Evolutionary conservation across 2,329 filamentous ascomycete species (phyloP).

Genomic region (Paraphaeosphaeria sporulosa): DNA sequence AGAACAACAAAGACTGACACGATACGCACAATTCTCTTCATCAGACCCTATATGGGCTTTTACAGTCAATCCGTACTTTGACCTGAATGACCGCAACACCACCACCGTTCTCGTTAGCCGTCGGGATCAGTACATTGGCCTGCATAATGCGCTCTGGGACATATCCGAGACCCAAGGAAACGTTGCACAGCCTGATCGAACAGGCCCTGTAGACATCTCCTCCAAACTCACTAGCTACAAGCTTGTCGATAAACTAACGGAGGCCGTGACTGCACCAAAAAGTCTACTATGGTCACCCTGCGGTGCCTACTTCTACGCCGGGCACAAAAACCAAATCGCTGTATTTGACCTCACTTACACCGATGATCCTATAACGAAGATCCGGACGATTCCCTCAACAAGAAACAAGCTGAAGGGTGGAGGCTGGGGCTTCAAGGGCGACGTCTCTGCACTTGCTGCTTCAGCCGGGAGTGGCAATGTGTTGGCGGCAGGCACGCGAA

Average conservation of each 20-base stretch:
- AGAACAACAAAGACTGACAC: constrained; percentile 40
- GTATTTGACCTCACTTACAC: constrained; percentile 63
- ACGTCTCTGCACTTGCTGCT: constrained; percentile 61
- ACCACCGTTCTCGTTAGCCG: constrained; percentile 61
- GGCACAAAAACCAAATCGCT: constrained; percentile 61
- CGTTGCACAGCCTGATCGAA: neutral
- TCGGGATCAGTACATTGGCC: constrained; percentile 63
- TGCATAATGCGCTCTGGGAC: constrained; percentile 63
- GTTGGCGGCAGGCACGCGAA: constrained; percentile 64
- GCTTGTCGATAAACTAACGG: constrained; percentile 62
- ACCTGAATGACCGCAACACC: constrained; percentile 58
- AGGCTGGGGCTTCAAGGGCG: constrained; percentile 62
- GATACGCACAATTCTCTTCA: constrained; percentile 57
- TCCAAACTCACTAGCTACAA: constrained; percentile 60
- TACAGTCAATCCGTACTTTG: constrained; percentile 63
- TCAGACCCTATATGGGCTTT: constrained; percentile 62
- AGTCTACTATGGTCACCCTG: constrained; percentile 61
- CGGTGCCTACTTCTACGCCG: constrained; percentile 64
- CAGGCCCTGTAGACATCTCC: constrained; percentile 32
- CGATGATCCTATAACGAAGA: constrained; percentile 53
- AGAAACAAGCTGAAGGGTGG: constrained; percentile 54
- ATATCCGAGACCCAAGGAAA: constrained; percentile 17
- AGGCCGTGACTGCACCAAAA: constrained; percentile 63
- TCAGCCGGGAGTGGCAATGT: constrained; percentile 53
- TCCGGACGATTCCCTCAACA: constrained; percentile 56